Evolutionary conservation across 169 alveolate genomes (phyloP).

Genomic region (Hepatocystis sp.): DNA sequence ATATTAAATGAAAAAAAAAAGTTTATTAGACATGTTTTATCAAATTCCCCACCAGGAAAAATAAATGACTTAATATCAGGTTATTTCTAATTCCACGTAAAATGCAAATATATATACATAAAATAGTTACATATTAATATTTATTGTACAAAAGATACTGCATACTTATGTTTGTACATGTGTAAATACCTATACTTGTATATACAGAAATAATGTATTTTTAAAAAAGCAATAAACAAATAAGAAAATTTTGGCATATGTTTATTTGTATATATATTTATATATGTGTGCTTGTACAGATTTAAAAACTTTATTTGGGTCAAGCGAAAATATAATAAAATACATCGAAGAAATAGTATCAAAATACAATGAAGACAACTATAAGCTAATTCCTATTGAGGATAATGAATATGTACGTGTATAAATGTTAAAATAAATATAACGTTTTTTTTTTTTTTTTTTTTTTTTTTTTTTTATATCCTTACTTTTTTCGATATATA

Average conservation of each 20-base stretch:
- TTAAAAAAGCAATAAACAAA: too few species aligned
- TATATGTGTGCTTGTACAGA: slow-evolving; percentile 10
- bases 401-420: slow-evolving; percentile 40
- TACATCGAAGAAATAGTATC: slow-evolving; percentile 27
- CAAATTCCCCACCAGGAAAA: slow-evolving; percentile 59
- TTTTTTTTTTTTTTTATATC: too few species aligned
- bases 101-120: too few species aligned
- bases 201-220: background rate
- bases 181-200: background rate
- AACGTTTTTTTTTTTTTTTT: too few species aligned
- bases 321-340: slow-evolving; percentile 29
- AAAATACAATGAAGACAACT: slow-evolving; percentile 45
- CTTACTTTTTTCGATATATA: too few species aligned
- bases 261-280: too few species aligned
- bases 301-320: slow-evolving; percentile 42
- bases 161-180: too few species aligned
- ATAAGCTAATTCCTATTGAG: slow-evolving; percentile 15
- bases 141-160: too few species aligned
- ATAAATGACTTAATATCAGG: slow-evolving; percentile 50
- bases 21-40: slow-evolving; percentile 61
- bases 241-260: too few species aligned
- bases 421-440: background rate
- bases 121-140: too few species aligned
- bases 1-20: slow-evolving; percentile 67
- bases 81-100: too few species aligned